phyloP scores from a whole-genome alignment of 169 alveolate species.

The Babesia sp. region DNA sequence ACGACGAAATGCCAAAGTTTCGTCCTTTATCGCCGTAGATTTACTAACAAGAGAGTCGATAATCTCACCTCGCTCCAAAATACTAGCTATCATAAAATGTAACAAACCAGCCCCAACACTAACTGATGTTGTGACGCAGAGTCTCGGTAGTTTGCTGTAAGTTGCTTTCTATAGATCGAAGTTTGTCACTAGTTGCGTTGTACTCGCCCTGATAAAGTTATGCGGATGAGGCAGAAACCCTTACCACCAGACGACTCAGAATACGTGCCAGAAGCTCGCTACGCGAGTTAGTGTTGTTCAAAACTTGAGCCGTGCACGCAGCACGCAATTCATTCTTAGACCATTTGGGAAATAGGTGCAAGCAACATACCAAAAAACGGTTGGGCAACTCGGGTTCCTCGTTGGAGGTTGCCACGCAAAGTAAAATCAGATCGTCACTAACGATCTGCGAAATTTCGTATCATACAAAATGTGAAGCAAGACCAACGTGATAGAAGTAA shows the following conservation, averaged over 20 bases:
- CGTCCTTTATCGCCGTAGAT: constrained; percentile 42
- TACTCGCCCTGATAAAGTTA: constrained; percentile 39
- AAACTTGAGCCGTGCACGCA: constrained; percentile 18
- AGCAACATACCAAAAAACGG: constrained; percentile 43
- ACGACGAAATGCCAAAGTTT: constrained; percentile 24
- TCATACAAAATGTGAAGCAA: not conserved
- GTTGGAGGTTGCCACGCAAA: constrained; percentile 48
- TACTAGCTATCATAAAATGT: constrained; percentile 16
- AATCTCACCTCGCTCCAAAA: constrained; percentile 64
- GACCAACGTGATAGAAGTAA: constrained; percentile 33
- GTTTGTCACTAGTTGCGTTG: constrained; percentile 52
- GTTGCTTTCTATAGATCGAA: constrained; percentile 45
- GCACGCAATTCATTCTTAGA: constrained; percentile 43
- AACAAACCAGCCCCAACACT: not conserved
- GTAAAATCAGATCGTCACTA: constrained; percentile 12
- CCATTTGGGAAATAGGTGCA: not conserved
- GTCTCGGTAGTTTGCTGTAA: constrained; percentile 52
- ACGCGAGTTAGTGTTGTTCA: constrained; percentile 38
- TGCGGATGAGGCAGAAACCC: not conserved
- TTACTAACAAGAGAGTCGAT: constrained; percentile 58
- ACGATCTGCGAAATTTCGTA: constrained; percentile 9
- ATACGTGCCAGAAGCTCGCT: constrained; percentile 42
- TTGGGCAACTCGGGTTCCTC: constrained; percentile 38
- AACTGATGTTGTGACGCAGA: constrained; percentile 49
- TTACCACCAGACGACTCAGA: constrained; percentile 53